Percentiles rank a stretch among this genome's conserved stretches.
Evolutionary conservation across 345 rosid genomes (phyloP).

Genomic region (Boechera retrofracta): DNA sequence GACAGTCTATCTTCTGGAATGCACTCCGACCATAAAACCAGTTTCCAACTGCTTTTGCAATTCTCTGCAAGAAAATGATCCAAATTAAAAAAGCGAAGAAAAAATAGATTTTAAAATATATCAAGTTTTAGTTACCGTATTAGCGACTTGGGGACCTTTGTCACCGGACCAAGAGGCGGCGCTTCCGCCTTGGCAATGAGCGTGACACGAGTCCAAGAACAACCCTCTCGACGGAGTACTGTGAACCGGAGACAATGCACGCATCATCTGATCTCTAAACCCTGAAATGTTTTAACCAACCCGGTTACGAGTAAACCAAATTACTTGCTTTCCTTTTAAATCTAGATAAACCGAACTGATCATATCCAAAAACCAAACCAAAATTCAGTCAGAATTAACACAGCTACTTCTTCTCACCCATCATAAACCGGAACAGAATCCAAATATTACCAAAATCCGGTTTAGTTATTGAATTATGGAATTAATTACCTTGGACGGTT

Average conservation of each 20-base stretch:
- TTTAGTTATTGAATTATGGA: neutral
- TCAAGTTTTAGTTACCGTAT: constrained; percentile 47
- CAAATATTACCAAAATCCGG: neutral
- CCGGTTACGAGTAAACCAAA: constrained; percentile 27
- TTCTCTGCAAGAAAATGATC: constrained; percentile 52
- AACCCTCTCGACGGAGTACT: constrained; percentile 65
- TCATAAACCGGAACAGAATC: neutral
- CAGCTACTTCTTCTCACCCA: neutral
- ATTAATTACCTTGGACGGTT: constrained; percentile 65
- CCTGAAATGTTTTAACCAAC: constrained; percentile 45
- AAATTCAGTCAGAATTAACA: neutral
- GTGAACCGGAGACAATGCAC: constrained; percentile 52
- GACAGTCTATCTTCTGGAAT: constrained; percentile 79
- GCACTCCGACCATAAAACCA: constrained; percentile 72
- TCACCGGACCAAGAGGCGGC: constrained; percentile 71
- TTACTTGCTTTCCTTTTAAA: neutral
- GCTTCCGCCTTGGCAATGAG: constrained; percentile 81
- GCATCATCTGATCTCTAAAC: constrained; percentile 64
- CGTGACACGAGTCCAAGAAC: constrained; percentile 82
- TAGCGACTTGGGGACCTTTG: constrained; percentile 62
- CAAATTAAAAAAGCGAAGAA: neutral
- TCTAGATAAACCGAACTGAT: neutral
- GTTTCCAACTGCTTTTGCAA: constrained; percentile 79
- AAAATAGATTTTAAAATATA: neutral
- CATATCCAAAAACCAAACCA: neutral